Base-by-base conservation (phyloP, 2,329 filamentous ascomycete genomes). In the Xylaria hypoxylon region DNA sequence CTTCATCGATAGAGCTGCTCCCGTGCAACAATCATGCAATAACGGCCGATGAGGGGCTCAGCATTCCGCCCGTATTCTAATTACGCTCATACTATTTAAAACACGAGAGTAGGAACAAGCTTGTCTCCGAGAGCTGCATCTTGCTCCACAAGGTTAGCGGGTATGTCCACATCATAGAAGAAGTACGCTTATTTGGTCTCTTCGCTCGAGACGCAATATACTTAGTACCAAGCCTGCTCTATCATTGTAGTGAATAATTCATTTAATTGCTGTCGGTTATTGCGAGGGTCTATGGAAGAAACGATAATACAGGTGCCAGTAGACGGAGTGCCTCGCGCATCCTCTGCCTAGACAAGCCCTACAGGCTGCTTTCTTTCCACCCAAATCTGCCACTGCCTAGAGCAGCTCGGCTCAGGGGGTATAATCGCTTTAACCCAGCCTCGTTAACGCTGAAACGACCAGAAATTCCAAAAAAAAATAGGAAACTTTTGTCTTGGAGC, bases 371-470 rank as follows among this genome's bases (percentile, higher is more conserved):
- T 56, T 35, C 22, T 44, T 44, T 50, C 42, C 50, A 47, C 57
- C 51, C 45, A 44, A 15, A 48, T 57, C 44, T 13, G 5, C 57
- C 44, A 19, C 51, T 47, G 22, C 51, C 11, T 19, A 35, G 8
- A 45, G 24, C 13, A 52, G 31, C 35, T 8, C 2, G 40, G 33
- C 51, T 53, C 31, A 47, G 22, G 19, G 50, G 61, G 40, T 59
- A 62, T 59, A 51, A 38, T 50, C 56, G 33, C 42, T 61, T 50
- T 56, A 55, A 55, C 40, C 31, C 52, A 45, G 33, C 22, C 33
- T 65, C 15, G n/a, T 45, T 26, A 7, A 35, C 40, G 24, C 44
- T 28, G 45, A 22, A 19, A 31, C 3, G 5, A 50, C 24, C 3
- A 15, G 13, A 40, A 51, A 59, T 42, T 47, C n/a, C 5, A 22